A percentile compares a stretch with the other conserved stretches of the same genome.
phyloP scores from a whole-genome alignment of 768 basidiomycete genomes.

The Suillus weaverae region DNA sequence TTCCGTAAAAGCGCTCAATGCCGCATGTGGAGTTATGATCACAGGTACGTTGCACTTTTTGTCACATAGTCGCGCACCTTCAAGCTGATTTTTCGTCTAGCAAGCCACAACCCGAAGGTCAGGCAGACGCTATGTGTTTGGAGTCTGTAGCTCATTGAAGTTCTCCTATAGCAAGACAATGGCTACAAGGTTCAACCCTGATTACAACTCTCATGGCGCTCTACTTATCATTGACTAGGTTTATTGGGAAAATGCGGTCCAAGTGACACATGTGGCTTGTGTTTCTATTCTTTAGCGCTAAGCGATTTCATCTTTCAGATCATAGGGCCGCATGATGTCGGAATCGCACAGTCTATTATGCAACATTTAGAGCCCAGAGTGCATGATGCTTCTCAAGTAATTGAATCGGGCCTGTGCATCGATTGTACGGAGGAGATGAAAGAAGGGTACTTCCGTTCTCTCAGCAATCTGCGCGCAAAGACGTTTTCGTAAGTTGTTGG shows the following conservation, averaged over 20 bases:
- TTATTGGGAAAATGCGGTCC: slow-evolving; percentile 88
- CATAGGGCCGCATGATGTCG: slow-evolving; percentile 78
- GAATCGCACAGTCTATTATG: slow-evolving; percentile 68
- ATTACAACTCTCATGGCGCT: neutral
- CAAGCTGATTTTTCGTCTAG: slow-evolving; percentile 33
- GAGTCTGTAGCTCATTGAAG: slow-evolving; percentile 7
- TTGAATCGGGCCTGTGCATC: slow-evolving; percentile 45
- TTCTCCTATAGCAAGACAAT: slow-evolving; percentile 65
- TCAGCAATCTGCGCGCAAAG: slow-evolving; percentile 18
- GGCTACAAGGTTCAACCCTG: slow-evolving; percentile 68
- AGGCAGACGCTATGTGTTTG: slow-evolving; percentile 7
- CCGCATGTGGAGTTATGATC: slow-evolving; percentile 88
- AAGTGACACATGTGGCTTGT: slow-evolving; percentile 42
- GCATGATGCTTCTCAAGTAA: slow-evolving; percentile 40
- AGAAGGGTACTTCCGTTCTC: slow-evolving; percentile 53
- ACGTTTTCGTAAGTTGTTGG: neutral
- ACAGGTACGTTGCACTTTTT: slow-evolving; percentile 52
- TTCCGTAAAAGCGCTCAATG: slow-evolving; percentile 60
- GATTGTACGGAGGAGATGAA: slow-evolving; percentile 62
- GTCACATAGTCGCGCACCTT: neutral
- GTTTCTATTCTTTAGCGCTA: neutral
- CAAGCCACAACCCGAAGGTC: slow-evolving; percentile 89
- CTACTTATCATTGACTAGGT: slow-evolving; percentile 46
- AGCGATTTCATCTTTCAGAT: slow-evolving; percentile 48
- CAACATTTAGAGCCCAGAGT: slow-evolving; percentile 55